These are phyloP conservation scores for Phytophthora fragariae DNA, from an alignment of 352 stramenopile genomes.

Conservation along the genomic window DNA sequence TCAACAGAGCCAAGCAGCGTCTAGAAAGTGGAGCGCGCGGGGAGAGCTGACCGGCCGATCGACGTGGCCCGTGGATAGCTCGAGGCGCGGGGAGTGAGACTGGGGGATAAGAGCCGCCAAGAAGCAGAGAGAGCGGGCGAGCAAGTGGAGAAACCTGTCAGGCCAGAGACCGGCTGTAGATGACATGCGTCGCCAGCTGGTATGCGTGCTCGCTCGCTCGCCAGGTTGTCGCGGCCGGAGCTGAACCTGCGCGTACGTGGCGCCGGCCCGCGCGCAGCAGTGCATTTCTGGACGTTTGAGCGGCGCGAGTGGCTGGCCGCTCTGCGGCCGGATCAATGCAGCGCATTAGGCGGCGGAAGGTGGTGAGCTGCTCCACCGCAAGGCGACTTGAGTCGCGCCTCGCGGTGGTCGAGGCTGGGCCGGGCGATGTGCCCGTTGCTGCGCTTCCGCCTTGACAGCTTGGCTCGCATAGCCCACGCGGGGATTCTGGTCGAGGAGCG, in stretches of 20 bases:
- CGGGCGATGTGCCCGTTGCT: slow-evolving; percentile 18
- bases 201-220: background rate
- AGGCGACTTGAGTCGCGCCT: background rate
- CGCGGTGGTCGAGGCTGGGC: slow-evolving; percentile 23
- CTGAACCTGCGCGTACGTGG: background rate
- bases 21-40: slow-evolving; percentile 27
- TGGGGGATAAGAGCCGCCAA: slow-evolving; percentile 31
- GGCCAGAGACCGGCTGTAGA: slow-evolving; percentile 27
- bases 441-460: slow-evolving; percentile 36
- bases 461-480: slow-evolving; percentile 23
- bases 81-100: slow-evolving; percentile 17
- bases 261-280: slow-evolving; percentile 1
- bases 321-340: slow-evolving; percentile 1
- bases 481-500: slow-evolving; percentile 32
- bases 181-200: slow-evolving; percentile 31
- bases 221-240: slow-evolving; percentile 17
- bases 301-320: background rate
- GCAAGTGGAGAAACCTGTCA: slow-evolving; percentile 3
- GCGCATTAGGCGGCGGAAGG: background rate
- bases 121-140: slow-evolving; percentile 22
- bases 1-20: slow-evolving; percentile 29
- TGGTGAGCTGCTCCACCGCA: too few species aligned
- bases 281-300: slow-evolving; percentile 16
- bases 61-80: slow-evolving; percentile 16
- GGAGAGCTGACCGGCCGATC: too few species aligned